Percentiles rank a stretch among this genome's conserved stretches.
Evolutionary conservation across 2,329 filamentous ascomycete genomes (phyloP).

Genomic region (Bertia moriformis): DNA sequence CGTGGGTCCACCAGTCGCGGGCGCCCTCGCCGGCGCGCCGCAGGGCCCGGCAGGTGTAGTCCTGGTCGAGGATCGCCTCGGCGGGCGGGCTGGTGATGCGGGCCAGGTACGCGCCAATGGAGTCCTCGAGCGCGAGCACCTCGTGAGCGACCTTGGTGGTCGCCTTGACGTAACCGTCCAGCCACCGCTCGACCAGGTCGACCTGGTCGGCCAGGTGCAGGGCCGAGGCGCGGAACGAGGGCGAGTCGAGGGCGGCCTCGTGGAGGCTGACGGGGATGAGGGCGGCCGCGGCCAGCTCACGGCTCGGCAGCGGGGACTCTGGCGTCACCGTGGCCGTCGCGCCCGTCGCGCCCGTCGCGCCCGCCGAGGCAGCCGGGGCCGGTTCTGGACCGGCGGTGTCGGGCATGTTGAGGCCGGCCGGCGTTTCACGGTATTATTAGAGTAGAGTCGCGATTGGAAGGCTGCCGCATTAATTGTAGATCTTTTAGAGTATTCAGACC

Average conservation of each 20-base stretch:
- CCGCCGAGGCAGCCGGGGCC: no score
- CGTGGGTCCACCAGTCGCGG: slow-evolving; percentile 72
- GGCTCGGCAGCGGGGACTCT: no score
- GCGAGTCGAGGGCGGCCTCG: slow-evolving; percentile 91
- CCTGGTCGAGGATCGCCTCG: slow-evolving; percentile 80
- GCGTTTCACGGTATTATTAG: no score
- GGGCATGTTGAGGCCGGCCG: no score
- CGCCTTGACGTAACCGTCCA: slow-evolving; percentile 44
- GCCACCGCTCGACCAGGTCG: slow-evolving; percentile 82
- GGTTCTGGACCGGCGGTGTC: no score
- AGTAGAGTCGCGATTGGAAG: no score
- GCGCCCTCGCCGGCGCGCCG: slow-evolving; percentile 74
- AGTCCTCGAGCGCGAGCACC: slow-evolving; percentile 62
- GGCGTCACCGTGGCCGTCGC: no score
- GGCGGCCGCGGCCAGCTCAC: no score
- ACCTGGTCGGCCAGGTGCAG: slow-evolving; percentile 83
- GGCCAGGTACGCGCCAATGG: slow-evolving; percentile 62
- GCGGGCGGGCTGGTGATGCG: slow-evolving; percentile 64
- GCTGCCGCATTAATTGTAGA: no score
- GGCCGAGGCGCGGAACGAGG: slow-evolving; percentile 79
- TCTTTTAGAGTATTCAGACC: no score
- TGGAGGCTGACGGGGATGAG: slow-evolving; percentile 70
- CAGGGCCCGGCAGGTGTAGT: slow-evolving; percentile 81
- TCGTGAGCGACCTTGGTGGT: slow-evolving; percentile 41
- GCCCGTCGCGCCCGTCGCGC: no score